These are phyloP conservation scores for Umbelopsis ramanniana DNA, from an alignment of 192 early-diverging fungal genomes.

Conservation along the genomic window DNA sequence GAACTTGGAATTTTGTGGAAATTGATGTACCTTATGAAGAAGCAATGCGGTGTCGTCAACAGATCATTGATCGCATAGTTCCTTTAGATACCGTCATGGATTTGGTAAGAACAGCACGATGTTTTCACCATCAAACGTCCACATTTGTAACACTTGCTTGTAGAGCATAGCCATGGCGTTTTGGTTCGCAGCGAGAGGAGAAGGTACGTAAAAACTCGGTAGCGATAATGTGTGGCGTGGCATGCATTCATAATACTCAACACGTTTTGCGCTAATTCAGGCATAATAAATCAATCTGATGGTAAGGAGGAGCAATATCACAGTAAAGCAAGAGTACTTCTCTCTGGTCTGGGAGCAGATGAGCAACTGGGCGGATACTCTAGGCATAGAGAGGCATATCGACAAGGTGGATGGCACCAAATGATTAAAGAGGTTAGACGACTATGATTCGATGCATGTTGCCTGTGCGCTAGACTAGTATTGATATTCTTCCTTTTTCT, in stretches of 20 bases:
- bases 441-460: neutral
- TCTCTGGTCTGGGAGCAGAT: conserved; percentile 92
- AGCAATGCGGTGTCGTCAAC: conserved; percentile 52
- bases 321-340: conserved; percentile 74
- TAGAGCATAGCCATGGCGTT: conserved; percentile 96
- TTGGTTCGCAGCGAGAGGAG: conserved; percentile 93
- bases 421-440: conserved; percentile 63
- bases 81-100: conserved; percentile 95
- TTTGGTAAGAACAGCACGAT: conserved; percentile 49
- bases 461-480: neutral
- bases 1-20: conserved; percentile 89
- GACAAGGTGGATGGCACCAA: conserved; percentile 62
- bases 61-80: conserved; percentile 74
- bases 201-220: conserved; percentile 40
- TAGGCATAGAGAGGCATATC: conserved; percentile 78
- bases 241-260: too few relatives aligned
- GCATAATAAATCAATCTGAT: neutral
- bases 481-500: too few relatives aligned
- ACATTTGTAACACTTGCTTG: neutral
- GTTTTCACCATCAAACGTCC: too few relatives aligned
- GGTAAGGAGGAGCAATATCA: conserved; percentile 47
- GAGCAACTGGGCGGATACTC: conserved; percentile 95
- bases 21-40: conserved; percentile 84
- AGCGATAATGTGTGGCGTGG: neutral
- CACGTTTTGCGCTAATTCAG: too few relatives aligned